Evolutionary conservation across 2,329 filamentous ascomycete genomes (phyloP), one percentile per base, ranked within the genome.

Genomic region (Coniochaeta ligniaria): DNA sequence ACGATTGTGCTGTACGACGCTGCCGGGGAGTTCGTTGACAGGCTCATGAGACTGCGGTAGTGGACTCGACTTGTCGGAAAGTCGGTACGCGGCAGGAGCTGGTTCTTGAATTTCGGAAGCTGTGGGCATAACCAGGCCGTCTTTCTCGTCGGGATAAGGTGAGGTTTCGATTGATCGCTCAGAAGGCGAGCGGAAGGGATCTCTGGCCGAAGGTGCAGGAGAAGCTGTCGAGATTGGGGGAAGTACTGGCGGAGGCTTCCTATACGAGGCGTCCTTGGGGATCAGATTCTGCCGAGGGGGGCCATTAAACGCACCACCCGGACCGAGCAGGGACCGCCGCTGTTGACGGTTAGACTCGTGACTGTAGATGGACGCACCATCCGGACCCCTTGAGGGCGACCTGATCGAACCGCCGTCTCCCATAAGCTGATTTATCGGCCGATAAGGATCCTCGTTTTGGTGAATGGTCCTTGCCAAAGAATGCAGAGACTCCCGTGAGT

Each of bases 401-500:
- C 80, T 78, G 63, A 86, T 70, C 12, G 85, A 88, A 17, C 74
- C 79, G 58, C 75, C 76, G 61, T 88, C 85, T 66, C 80, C 84
- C 61, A 84, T 76, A 69, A 90, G 88, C 36, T 79, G 73, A 26
- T 75, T 74, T 26, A 87, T 79, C 1, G 81, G 81, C 58, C 91
- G 86, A 75, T 97, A 98, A 38, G 92, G 94, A 73, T 97, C 94
- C 68, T 96, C 89, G 59, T 87, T 83, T 66, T 86, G 83, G 60
- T 86, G 82, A 54, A 94, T 82, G 2, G 88, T 89, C 59, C 89
- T 87, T 28, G 92, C 90, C 65, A 98, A 80, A 2, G 92, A 96
- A 72, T 93, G 87, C 64, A 98, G 80, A 6, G 94, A 97, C 66
- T 96, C 92, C 52, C 86, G 85, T 1, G 94, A 97, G 69, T 84